These are phyloP conservation scores for Cenchrus fungigraminus DNA, from an alignment of 176 grass and related monocot genomes.

Conservation along the genomic window DNA sequence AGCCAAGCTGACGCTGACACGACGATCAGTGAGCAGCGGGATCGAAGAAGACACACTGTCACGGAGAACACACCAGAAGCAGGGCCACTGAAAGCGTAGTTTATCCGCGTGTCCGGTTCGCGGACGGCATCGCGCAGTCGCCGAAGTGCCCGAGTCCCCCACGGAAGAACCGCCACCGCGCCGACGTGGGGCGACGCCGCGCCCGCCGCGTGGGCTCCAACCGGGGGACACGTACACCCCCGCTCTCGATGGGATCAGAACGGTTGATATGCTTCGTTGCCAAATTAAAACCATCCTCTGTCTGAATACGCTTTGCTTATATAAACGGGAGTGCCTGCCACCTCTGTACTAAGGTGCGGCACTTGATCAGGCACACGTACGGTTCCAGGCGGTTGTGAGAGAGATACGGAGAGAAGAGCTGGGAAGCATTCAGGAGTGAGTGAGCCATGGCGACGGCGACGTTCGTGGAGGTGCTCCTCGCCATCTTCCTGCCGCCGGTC, in stretches of 20 bases:
- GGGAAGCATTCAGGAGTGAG: background rate
- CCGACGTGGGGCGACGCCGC: constrained; percentile 18
- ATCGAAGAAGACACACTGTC: background rate
- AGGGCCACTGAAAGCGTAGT: constrained; percentile 6
- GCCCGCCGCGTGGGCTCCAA: constrained; percentile 2
- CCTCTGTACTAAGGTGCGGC: background rate
- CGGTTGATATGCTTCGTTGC: background rate
- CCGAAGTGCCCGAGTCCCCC: constrained; percentile 1
- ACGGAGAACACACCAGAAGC: constrained; percentile 21
- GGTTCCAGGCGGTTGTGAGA: background rate
- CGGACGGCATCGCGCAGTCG: too few relatives aligned
- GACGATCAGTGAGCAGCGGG: background rate
- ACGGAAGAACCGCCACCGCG: background rate
- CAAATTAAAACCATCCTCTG: background rate
- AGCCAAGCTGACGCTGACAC: constrained; percentile 16
- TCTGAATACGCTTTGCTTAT: background rate
- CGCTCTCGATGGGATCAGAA: background rate
- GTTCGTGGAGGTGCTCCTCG: constrained; percentile 81
- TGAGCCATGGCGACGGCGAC: constrained; percentile 77
- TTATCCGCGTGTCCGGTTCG: background rate
- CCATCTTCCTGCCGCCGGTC: constrained; percentile 89
- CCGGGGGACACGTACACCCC: constrained; percentile 2
- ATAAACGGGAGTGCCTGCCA: background rate
- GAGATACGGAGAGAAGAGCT: background rate
- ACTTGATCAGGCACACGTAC: background rate